Conservation (phyloP, 2,329 filamentous ascomycete species). For the Colletotrichum scovillei region DNA sequence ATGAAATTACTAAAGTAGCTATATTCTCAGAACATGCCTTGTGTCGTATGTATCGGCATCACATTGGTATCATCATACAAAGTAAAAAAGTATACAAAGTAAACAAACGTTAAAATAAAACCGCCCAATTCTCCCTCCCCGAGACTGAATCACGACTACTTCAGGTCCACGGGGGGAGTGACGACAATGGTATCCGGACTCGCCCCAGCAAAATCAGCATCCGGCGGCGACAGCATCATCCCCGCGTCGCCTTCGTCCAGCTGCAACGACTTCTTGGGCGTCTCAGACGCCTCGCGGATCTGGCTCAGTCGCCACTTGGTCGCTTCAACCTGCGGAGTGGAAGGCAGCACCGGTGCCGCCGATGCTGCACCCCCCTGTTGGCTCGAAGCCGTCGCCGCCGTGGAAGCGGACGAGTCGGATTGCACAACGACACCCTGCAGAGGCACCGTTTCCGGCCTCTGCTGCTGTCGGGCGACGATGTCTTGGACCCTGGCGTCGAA, state of each 20-base stretch:
- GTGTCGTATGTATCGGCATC: neutral
- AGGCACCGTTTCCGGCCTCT: conserved; percentile 42
- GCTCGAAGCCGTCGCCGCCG: neutral
- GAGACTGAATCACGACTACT: neutral
- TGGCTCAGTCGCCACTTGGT: conserved; percentile 26
- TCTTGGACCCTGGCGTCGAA: conserved; percentile 51
- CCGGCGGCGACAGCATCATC: neutral
- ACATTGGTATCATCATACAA: conserved; percentile 26
- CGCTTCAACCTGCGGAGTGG: conserved; percentile 11
- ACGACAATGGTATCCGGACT: conserved; percentile 35
- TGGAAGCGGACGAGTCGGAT: neutral
- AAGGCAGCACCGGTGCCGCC: neutral
- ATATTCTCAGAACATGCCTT: neutral
- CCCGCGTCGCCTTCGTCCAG: neutral
- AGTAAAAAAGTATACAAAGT: neutral
- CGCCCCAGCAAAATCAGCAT: conserved; percentile 27
- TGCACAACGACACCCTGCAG: conserved; percentile 46
- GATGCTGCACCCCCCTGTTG: neutral
- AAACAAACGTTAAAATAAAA: no score
- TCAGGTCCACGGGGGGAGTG: conserved; percentile 19
- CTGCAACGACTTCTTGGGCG: conserved; percentile 6
- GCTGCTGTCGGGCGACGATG: conserved; percentile 12
- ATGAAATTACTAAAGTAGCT: neutral
- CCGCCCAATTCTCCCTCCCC: no score
- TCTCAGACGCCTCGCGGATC: conserved; percentile 33